phyloP scores from a whole-genome alignment of 768 basidiomycete species.

The Suillus fuscotomentosus region DNA sequence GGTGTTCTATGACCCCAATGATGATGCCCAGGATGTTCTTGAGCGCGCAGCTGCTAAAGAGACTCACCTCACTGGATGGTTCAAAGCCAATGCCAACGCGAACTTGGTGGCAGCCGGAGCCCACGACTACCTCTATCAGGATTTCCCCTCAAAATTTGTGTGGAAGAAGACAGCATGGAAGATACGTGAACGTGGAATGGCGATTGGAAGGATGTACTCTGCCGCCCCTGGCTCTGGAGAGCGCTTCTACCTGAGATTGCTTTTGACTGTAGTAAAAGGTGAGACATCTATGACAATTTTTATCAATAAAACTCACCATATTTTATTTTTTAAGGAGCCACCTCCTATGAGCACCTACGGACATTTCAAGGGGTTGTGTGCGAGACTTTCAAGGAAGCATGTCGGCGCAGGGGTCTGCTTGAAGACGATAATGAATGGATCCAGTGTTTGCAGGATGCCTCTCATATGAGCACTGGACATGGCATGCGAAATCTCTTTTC shows the following conservation, averaged over 20 bases:
- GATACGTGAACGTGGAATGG: constrained; percentile 12
- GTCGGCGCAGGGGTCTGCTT: constrained; percentile 40
- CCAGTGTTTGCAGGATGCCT: constrained; percentile 40
- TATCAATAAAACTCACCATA: not conserved
- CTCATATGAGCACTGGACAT: constrained; percentile 35
- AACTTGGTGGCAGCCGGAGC: not conserved
- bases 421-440: constrained; percentile 51
- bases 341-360: constrained; percentile 21
- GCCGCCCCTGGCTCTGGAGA: constrained; percentile 33
- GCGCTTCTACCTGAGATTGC: constrained; percentile 36
- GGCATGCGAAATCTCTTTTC: constrained; percentile 39
- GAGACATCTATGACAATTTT: not conserved
- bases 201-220: constrained; percentile 34
- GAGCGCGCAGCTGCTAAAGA: constrained; percentile 10
- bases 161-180: constrained; percentile 23
- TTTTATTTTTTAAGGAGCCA: constrained; percentile 12
- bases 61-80: constrained; percentile 31
- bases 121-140: not conserved
- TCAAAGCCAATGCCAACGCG: constrained; percentile 25
- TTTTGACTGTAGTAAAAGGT: constrained; percentile 37
- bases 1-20: no score
- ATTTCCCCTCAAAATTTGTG: constrained; percentile 11
- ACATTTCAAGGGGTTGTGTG: constrained; percentile 22
- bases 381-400: constrained; percentile 39
- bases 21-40: no score